Conservation (phyloP, 2,329 filamentous ascomycete genomes). For the Paecilomyces fulvus region DNA sequence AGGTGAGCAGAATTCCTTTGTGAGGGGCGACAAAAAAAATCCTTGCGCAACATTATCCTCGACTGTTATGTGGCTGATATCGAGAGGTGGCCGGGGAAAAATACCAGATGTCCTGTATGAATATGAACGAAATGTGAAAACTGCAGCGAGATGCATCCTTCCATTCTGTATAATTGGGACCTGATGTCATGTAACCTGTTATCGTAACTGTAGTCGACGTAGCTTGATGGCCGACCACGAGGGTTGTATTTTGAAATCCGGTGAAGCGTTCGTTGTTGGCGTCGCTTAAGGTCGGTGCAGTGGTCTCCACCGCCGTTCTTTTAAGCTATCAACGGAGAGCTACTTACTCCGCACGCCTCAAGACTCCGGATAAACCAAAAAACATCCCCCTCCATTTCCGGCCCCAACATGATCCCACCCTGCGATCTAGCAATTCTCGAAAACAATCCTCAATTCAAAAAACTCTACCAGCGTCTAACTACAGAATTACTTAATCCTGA, state of each 20-base stretch:
- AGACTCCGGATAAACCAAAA: not conserved
- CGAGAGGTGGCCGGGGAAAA: not conserved
- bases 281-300: not conserved
- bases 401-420: constrained; percentile 33
- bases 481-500: constrained; percentile 29
- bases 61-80: not conserved
- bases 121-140: constrained; percentile 31
- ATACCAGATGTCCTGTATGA: constrained; percentile 22
- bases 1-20: not conserved
- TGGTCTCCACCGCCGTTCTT: not conserved
- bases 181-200: not conserved
- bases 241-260: not conserved
- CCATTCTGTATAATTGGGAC: not conserved
- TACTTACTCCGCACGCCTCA: not conserved
- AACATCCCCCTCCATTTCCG: not conserved
- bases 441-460: constrained; percentile 35
- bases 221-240: not conserved
- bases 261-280: not conserved
- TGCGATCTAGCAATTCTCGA: constrained; percentile 31
- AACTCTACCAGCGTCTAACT: constrained; percentile 32
- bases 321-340: not conserved
- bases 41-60: not conserved
- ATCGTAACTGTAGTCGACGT: not conserved
- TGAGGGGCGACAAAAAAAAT: not conserved
- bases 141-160: constrained; percentile 14